Evolutionary conservation across 2,329 filamentous ascomycete species (phyloP), one percentile per base, ranked within the genome.

Genomic region (Bretziella fagacearum): DNA sequence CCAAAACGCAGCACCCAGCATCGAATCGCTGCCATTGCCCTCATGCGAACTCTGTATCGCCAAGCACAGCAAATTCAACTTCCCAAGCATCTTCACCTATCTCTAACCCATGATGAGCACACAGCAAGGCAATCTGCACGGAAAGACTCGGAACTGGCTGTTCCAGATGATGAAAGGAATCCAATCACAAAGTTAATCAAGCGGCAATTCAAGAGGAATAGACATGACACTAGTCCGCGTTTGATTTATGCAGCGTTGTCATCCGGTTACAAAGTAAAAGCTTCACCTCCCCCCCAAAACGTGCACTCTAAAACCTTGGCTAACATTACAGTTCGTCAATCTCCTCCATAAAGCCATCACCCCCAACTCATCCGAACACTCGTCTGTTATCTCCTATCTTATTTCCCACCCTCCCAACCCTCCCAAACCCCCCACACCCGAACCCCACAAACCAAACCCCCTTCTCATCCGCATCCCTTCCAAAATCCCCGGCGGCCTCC

Each of bases 1-100:
- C 69, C 72, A 26, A 65, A 67, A 51, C 65, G 63, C 49, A 65
- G 64, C 51, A 66, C 68, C 55, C 68, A 69, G 52, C 73, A 77
- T 56, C 66, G 73, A 51, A 58, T 56, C 55, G 72, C 73, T 56
- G 71, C 74, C 57, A 69, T 83, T 52, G 79, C 81, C 44, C 74
- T 89, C 42, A 87, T 80, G 63, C 72, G 79, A 52, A 76, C 80
- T 29, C 72, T 89, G 47, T 63, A 85, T 45, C 68, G 68, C 52
- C 70, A 74, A 61, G 74, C 68, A 50, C 59, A 64, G 25, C 64
- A 60, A 33, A 62, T 81, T 27, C 62, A 69, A 1, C 61, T 83
- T 1, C 68, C 73, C 1, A 55, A 65, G 56, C 63, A 73, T 40
- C 44, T 56, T 3, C 52, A 55, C 26, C 56, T 50, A 23, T 33